These are phyloP conservation scores for Zygosaccharomyces pseudobailii DNA, from an alignment of 1,139 yeast genomes.

Conservation along the genomic window DNA sequence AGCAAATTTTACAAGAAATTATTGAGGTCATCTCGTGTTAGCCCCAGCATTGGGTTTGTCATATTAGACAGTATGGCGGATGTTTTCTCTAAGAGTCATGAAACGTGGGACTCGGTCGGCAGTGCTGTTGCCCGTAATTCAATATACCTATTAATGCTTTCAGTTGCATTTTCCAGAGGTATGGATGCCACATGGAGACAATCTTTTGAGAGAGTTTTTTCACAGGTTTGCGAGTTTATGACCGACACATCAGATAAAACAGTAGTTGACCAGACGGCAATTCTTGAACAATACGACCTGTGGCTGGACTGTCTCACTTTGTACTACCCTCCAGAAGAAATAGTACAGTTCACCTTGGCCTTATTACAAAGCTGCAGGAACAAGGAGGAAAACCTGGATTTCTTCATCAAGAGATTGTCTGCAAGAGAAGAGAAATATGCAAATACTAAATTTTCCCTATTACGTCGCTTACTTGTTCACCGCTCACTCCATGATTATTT, in stretches of 20 bases:
- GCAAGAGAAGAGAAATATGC: constrained; percentile 20
- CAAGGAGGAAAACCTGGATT: constrained; percentile 16
- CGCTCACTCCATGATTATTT: constrained; percentile 13
- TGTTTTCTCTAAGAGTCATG: constrained; percentile 46
- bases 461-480: constrained; percentile 21
- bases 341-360: constrained; percentile 35
- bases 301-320: constrained; percentile 44
- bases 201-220: constrained; percentile 35
- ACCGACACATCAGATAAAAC: constrained; percentile 44
- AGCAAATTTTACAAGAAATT: constrained; percentile 7
- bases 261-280: constrained; percentile 54
- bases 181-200: constrained; percentile 35
- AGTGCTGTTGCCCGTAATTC: constrained; percentile 60
- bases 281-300: constrained; percentile 55
- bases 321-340: constrained; percentile 39
- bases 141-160: constrained; percentile 44
- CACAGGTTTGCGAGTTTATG: constrained; percentile 46
- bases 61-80: constrained; percentile 45
- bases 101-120: constrained; percentile 59
- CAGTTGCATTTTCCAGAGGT: constrained; percentile 29
- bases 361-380: constrained; percentile 22
- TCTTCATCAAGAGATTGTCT: constrained; percentile 10
- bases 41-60: constrained; percentile 49
- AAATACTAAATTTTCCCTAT: constrained; percentile 19
- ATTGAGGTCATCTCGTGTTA: constrained; percentile 18